Percentiles rank a stretch among this genome's conserved stretches.
Evolutionary conservation across 2,329 filamentous ascomycete species (phyloP).

Genomic region (Fusarium cicatricum): DNA sequence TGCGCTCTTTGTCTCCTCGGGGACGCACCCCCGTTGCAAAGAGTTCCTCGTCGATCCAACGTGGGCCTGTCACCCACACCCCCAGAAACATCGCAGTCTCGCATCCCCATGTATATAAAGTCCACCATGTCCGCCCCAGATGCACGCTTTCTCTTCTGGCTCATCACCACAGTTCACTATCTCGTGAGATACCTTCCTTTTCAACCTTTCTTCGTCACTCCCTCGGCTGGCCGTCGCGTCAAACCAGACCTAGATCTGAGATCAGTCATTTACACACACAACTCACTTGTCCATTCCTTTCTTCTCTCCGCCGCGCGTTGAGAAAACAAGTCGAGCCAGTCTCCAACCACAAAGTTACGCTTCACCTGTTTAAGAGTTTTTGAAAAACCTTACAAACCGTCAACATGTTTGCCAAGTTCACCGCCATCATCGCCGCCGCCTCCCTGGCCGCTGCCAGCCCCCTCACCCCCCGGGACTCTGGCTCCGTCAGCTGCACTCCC

Average conservation of each 20-base stretch:
- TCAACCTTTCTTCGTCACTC: conserved; percentile 31
- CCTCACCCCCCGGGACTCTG: conserved; percentile 39
- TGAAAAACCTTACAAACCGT: conserved; percentile 20
- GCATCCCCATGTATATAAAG: conserved; percentile 37
- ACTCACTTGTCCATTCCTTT: conserved; percentile 34
- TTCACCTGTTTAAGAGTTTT: conserved; percentile 25
- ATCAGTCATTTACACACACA: conserved; percentile 37
- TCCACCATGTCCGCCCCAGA: conserved; percentile 27
- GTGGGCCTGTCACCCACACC: conserved; percentile 8
- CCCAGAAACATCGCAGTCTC: conserved; percentile 13
- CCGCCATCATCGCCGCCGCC: conserved; percentile 43
- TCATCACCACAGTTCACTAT: conserved; percentile 28
- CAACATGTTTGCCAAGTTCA: conserved; percentile 45
- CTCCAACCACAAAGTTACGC: conserved; percentile 26
- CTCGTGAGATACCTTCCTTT: conserved; percentile 36
- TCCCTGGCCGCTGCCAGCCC: conserved; percentile 42
- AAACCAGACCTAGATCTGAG: conserved; percentile 40
- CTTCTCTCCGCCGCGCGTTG: conserved; percentile 43
- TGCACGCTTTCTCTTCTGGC: conserved; percentile 5
- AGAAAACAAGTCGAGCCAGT: conserved; percentile 41
- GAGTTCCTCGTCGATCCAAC: conserved; percentile 24
- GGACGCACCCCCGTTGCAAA: conserved; percentile 5
- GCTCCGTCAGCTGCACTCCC: conserved; percentile 56
- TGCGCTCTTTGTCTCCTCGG: conserved; percentile 31
- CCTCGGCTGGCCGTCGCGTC: conserved; percentile 39